These are phyloP conservation scores for Bjerkandera adusta DNA, from an alignment of 1,284 basidiomycete genomes.

Conservation along the genomic window DNA sequence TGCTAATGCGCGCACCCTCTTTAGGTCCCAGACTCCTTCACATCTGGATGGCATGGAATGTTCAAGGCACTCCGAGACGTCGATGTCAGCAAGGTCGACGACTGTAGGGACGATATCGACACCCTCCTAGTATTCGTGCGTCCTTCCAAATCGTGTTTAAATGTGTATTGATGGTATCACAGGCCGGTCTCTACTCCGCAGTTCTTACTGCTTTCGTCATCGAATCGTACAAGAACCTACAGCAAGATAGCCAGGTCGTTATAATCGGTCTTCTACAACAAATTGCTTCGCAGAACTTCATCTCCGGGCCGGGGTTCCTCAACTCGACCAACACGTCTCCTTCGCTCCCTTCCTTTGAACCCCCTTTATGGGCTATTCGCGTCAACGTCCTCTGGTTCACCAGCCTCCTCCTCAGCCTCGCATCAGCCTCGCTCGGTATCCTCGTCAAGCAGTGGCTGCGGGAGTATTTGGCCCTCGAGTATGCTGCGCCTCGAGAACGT, in stretches of 20 bases:
- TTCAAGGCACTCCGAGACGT: too few species aligned
- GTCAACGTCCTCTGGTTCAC: slow-evolving; percentile 16
- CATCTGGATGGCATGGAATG: too few species aligned
- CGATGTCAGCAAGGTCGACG: too few species aligned
- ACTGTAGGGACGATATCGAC: too few species aligned
- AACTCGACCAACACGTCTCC: neutral
- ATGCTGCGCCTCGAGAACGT: too few species aligned
- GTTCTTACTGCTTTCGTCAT: neutral
- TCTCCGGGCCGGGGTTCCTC: too few species aligned
- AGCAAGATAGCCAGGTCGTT: neutral
- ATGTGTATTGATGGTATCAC: too few species aligned
- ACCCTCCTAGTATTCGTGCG: too few species aligned
- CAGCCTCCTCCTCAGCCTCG: slow-evolving; percentile 14
- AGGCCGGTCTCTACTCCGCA: slow-evolving; percentile 19
- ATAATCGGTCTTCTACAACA: neutral
- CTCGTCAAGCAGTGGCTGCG: slow-evolving; percentile 17
- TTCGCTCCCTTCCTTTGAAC: neutral
- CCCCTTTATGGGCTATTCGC: neutral
- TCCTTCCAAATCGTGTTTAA: too few species aligned
- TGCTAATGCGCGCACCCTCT: too few species aligned
- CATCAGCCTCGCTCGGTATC: slow-evolving; percentile 16
- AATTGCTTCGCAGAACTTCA: slow-evolving; percentile 3
- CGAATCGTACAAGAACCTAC: slow-evolving; percentile 3
- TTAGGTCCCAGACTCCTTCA: too few species aligned
- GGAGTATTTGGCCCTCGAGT: neutral